phyloP scores from a whole-genome alignment of 306 rosid species.

The Senna siamea region DNA sequence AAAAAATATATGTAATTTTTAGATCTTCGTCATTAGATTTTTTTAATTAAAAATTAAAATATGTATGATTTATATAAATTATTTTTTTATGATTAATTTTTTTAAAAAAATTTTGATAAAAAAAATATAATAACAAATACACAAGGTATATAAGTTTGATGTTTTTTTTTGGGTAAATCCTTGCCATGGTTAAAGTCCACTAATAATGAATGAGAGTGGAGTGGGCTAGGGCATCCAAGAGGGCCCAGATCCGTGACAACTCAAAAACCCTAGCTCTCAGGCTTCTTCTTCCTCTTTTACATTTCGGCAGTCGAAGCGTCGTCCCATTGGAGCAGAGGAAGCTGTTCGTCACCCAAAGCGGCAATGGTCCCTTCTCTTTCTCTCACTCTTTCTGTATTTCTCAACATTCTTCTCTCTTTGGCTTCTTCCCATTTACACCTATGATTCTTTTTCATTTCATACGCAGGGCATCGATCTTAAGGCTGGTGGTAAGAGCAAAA shows the following conservation, averaged over 20 bases:
- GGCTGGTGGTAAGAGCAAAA: slow-evolving; percentile 95
- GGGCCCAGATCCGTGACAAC: neutral
- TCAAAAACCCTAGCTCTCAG: slow-evolving; percentile 38
- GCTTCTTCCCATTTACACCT: neutral
- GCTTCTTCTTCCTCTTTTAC: neutral
- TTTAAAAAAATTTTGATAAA: too few species aligned
- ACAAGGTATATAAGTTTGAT: too few species aligned
- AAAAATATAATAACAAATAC: too few species aligned
- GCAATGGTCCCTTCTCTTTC: slow-evolving; percentile 39
- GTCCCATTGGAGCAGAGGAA: neutral
- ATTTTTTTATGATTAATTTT: too few species aligned
- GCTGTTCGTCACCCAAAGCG: slow-evolving; percentile 29
- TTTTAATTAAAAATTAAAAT: too few species aligned
- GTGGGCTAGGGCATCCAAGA: neutral
- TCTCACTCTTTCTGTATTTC: neutral
- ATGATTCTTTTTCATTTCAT: neutral
- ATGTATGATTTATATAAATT: too few species aligned
- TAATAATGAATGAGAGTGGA: neutral
- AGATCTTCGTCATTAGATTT: too few species aligned
- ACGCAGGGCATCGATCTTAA: slow-evolving; percentile 58
- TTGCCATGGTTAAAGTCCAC: neutral
- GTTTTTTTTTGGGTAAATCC: too few species aligned
- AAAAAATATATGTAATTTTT: too few species aligned
- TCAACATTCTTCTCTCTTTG: neutral
- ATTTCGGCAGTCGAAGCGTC: slow-evolving; percentile 11